Base-by-base conservation (phyloP, 176 grass and related monocot genomes). In the Rhipidocladum racemiflorum region DNA sequence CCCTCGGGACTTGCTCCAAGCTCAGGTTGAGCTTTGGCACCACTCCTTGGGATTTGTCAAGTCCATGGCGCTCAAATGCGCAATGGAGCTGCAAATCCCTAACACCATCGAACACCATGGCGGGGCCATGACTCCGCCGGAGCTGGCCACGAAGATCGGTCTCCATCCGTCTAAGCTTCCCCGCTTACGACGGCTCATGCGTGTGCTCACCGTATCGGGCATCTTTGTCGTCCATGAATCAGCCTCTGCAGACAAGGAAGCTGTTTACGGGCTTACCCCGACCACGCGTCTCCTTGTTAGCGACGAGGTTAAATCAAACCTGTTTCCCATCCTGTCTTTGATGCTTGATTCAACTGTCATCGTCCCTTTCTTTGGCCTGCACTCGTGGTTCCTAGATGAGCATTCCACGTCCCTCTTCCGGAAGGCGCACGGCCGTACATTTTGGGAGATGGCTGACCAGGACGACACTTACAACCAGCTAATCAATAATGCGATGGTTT, bases 31-130 rank as follows among this genome's bases (percentile, higher is more conserved):
- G 32, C 32, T 34, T 34, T 34, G 85, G 81, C 79, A 78, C 56
- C 90, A 82, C 49, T 59, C 60, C 40, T 79, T 88, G 27, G 64
- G 70, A 50, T 88, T 74, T 61, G 20, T 85, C 86, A 83, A 67
- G 67, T 85, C 82, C 56, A 79, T 88, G 82, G 23, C 62, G 32
- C 35, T 91, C 72, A 91, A 83, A 61, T 88, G 86, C 74, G 90
- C 82, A 40, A 73, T 34, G 32, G 32, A 34, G 4, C 32, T 34
- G 32, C 32, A 34, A 34, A 34, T 34, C 32, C 32, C 32, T 34
- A 34, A 34, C 32, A 34, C 32, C 32, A 34, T 34, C 32, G 3
- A 34, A 34, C 32, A 34, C 32, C 32, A 34, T 34, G 32, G 32
- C 4, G 32, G 32, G 32, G 32, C 32, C 4, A 34, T 34, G 32